A percentile compares a stretch with the other conserved stretches of the same genome.
phyloP scores from a whole-genome alignment of 2,329 filamentous ascomycete genomes.

The Zalaria sp. region DNA sequence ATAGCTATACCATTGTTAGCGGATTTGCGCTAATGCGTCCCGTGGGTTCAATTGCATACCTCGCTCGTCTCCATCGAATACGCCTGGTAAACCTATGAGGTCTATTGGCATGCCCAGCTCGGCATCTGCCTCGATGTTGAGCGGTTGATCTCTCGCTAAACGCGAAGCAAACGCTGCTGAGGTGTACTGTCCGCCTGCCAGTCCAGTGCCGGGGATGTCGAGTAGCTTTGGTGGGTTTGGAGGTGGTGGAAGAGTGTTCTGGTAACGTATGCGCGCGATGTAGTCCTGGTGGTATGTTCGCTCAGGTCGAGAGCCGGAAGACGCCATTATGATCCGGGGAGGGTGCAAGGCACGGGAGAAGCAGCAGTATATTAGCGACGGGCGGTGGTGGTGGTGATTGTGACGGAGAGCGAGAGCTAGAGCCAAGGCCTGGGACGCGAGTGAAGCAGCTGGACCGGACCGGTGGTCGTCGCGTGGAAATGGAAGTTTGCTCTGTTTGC shows the following conservation, averaged over 20 bases:
- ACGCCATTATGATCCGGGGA: background rate
- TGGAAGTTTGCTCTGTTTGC: too few species aligned
- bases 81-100: slow-evolving; percentile 81
- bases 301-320: slow-evolving; percentile 9
- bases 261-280: slow-evolving; percentile 88
- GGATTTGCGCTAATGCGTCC: too few species aligned
- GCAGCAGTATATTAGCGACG: background rate
- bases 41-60: slow-evolving; percentile 42
- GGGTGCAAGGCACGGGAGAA: background rate
- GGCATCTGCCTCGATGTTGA: slow-evolving; percentile 94
- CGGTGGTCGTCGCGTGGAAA: too few species aligned
- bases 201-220: slow-evolving; percentile 86
- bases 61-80: slow-evolving; percentile 90
- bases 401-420: too few species aligned
- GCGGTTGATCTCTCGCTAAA: slow-evolving; percentile 75
- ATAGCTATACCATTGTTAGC: slow-evolving; percentile 7
- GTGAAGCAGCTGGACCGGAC: too few species aligned
- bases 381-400: too few species aligned
- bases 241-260: slow-evolving; percentile 87
- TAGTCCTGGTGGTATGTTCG: slow-evolving; percentile 73
- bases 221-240: slow-evolving; percentile 92
- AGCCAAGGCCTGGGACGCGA: too few species aligned
- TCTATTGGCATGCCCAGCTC: slow-evolving; percentile 97
- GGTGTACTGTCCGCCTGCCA: slow-evolving; percentile 77
- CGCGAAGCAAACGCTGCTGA: slow-evolving; percentile 80